phyloP scores from a whole-genome alignment of 306 rosid genomes.

The Ziziphus jujuba region DNA sequence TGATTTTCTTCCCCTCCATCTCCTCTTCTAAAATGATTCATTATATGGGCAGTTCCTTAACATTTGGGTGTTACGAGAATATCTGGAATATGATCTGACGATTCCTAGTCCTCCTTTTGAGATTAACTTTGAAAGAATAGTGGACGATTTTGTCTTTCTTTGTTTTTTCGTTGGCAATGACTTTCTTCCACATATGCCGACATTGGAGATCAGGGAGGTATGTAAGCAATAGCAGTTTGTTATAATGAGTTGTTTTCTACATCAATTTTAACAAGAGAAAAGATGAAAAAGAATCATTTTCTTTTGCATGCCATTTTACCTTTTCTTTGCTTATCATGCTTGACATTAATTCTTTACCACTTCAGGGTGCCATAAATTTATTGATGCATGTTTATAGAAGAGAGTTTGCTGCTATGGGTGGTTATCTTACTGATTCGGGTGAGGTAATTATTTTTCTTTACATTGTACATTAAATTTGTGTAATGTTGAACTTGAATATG shows the following conservation, averaged over 20 bases:
- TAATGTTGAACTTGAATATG: neutral
- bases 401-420: conserved; percentile 90
- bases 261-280: neutral
- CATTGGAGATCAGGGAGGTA: conserved; percentile 97
- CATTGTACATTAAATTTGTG: conserved; percentile 1
- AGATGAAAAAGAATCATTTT: neutral
- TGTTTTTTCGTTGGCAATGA: conserved; percentile 93
- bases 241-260: conserved; percentile 20
- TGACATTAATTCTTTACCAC: conserved; percentile 29
- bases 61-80: conserved; percentile 88
- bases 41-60: conserved; percentile 64
- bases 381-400: conserved; percentile 90
- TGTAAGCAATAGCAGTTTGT: conserved; percentile 25
- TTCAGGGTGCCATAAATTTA: conserved; percentile 92
- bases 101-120: conserved; percentile 77
- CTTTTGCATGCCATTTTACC: conserved; percentile 14
- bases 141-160: conserved; percentile 87
- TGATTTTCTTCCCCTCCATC: conserved; percentile 3
- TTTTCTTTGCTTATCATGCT: conserved; percentile 13
- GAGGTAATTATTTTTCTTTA: conserved; percentile 62
- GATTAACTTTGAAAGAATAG: conserved; percentile 66
- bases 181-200: conserved; percentile 98
- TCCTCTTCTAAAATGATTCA: conserved; percentile 18
- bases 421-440: conserved; percentile 97
- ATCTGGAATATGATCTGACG: conserved; percentile 75